phyloP scores from a whole-genome alignment of 768 basidiomycete species.

The Tulasnella sp. region DNA sequence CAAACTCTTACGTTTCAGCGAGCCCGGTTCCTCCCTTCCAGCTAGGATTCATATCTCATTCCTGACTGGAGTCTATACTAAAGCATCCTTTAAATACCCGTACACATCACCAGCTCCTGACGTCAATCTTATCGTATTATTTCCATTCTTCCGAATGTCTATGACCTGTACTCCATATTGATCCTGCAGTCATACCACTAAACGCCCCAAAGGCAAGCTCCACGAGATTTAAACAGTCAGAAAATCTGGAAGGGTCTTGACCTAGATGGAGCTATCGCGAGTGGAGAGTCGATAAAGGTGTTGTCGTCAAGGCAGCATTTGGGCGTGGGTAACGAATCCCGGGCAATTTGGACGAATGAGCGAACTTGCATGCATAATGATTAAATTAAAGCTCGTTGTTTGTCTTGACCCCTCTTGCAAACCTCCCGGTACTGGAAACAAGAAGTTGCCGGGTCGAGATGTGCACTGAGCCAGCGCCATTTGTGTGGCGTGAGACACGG shows the following conservation, averaged over 20 bases:
- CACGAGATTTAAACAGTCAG: not conserved
- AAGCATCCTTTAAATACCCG: conserved; percentile 45
- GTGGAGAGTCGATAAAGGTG: conserved; percentile 58
- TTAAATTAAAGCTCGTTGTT: too few species aligned
- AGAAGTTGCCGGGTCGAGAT: too few species aligned
- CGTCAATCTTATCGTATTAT: conserved; percentile 56
- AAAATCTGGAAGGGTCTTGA: conserved; percentile 37
- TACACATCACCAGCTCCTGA: conserved; percentile 52
- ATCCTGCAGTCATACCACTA: conserved; percentile 47
- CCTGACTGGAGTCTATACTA: not conserved
- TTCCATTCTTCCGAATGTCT: conserved; percentile 49
- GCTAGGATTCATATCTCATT: not conserved
- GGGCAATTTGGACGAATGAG: too few species aligned
- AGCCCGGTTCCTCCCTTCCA: not conserved
- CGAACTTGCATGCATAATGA: too few species aligned
- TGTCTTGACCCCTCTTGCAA: too few species aligned
- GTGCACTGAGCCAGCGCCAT: too few species aligned
- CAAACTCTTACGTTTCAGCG: conserved; percentile 47
- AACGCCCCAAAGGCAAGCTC: conserved; percentile 36
- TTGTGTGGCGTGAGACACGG: too few species aligned
- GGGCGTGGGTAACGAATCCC: too few species aligned
- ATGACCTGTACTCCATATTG: conserved; percentile 49
- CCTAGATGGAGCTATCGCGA: conserved; percentile 60
- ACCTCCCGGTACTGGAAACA: too few species aligned
- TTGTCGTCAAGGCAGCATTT: conserved; percentile 42